These are phyloP conservation scores for Spirogloea muscicola DNA, from an alignment of 139 green algal species.

Conservation along the genomic window DNA sequence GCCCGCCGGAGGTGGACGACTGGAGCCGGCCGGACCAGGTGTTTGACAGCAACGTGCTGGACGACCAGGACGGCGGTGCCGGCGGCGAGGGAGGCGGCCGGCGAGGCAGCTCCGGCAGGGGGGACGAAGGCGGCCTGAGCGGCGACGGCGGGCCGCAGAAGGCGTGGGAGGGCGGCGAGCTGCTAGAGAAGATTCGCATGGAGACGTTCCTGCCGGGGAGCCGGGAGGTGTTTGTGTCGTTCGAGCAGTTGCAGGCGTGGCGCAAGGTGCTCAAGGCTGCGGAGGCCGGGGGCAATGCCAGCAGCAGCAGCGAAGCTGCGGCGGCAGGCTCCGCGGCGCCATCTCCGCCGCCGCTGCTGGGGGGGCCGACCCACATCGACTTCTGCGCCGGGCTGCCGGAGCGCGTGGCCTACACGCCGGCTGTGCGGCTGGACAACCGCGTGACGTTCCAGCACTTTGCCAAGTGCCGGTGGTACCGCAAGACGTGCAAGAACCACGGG, in stretches of 20 bases:
- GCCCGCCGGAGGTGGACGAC: too few relatives aligned
- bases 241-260: neutral
- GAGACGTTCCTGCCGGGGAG: neutral
- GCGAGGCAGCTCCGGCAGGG: neutral
- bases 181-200: neutral
- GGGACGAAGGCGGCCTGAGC: neutral
- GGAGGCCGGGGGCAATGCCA: neutral
- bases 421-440: constrained; percentile 7
- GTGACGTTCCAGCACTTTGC: neutral
- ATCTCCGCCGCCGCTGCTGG: too few relatives aligned
- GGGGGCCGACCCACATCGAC: too few relatives aligned
- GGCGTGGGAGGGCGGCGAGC: neutral
- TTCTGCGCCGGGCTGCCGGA: too few relatives aligned
- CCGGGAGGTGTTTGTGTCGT: neutral
- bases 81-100: neutral
- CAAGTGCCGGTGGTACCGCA: neutral
- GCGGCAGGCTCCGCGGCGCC: too few relatives aligned
- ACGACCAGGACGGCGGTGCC: too few relatives aligned
- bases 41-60: too few relatives aligned
- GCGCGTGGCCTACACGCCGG: neutral
- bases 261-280: neutral
- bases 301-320: too few relatives aligned
- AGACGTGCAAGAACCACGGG: constrained; percentile 13
- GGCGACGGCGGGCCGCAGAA: neutral
- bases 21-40: too few relatives aligned